A percentile compares a stretch with the other conserved stretches of the same genome.
Evolutionary conservation across 192 early-diverging fungal species (phyloP).

Genomic region (Podila minutissima): DNA sequence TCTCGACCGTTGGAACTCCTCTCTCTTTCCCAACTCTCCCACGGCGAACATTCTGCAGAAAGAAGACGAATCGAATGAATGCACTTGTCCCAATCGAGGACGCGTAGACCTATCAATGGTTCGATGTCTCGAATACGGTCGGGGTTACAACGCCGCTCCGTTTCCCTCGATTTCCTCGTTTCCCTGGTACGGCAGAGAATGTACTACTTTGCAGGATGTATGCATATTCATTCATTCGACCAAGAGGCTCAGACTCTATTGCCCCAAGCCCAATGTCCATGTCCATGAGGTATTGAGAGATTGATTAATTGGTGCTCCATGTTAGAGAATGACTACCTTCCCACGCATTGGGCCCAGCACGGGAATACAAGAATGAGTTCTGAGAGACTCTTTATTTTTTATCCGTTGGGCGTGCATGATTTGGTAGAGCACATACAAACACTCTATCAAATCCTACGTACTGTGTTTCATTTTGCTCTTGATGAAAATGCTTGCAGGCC

Average conservation of each 20-base stretch:
- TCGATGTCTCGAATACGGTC: background rate
- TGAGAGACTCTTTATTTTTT: too few relatives aligned
- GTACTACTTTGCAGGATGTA: background rate
- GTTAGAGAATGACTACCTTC: too few relatives aligned
- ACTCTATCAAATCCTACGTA: too few relatives aligned
- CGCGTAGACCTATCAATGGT: background rate
- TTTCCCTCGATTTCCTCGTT: background rate
- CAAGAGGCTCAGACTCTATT: background rate
- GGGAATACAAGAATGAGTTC: too few relatives aligned
- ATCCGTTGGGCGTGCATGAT: too few relatives aligned
- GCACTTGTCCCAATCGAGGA: background rate
- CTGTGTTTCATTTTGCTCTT: too few relatives aligned
- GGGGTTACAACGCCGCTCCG: background rate
- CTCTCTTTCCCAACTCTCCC: background rate
- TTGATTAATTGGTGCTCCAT: background rate
- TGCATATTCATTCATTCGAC: background rate
- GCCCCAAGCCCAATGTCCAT: background rate
- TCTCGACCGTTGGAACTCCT: background rate
- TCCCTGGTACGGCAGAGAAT: background rate
- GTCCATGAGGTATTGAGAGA: background rate
- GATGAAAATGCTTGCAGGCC: too few relatives aligned
- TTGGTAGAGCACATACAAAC: too few relatives aligned
- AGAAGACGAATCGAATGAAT: background rate
- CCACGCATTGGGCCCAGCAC: too few relatives aligned
- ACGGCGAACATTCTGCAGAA: slow-evolving; percentile 2